Evolutionary conservation across 306 rosid genomes (phyloP), one percentile per base, ranked within the genome.

Genomic region (Vachellia pachyceras): DNA sequence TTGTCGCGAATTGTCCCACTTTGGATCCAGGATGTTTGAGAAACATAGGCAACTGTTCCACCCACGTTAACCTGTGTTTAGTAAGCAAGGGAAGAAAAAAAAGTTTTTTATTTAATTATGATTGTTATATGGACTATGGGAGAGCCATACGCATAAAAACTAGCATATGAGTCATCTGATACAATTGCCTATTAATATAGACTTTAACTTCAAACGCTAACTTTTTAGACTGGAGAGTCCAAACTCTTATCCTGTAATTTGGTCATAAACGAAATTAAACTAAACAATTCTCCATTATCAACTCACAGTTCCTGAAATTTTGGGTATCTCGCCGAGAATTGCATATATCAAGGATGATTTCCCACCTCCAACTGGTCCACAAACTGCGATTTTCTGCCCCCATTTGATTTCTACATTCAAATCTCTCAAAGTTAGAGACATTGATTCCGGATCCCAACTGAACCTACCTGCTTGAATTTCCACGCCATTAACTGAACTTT

Each of bases 281-380:
- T 10, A 25, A 46, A 36, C 73, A 6, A 46, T 65, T 20, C 33
- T 77, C 1, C 7, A 33, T 36, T 66, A 64, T 69, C 40, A 40
- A 89, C 98, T 86, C 79, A 94, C 98, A 67, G 70, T 87, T 85
- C 97, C 97, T 11, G 91, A 87, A 41, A 91, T 54, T 81, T 88
- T 92, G 0, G 94, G 93, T 69, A 91, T 89, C 79, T 92, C 94
- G 82, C 94, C 92, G 2, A 94, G 89, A 47, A 92, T 45, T 10
- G 98, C 92, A 76, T 82, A 61, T 73, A 94, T 64, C 42, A 94
- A 85, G n/a, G 98, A 92, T 46, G 98, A 94, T 79, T 94, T 94
- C 63, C 98, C 98, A 0, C 92, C 89, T 44, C 97, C 96, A 79
- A 94, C 94, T 50, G 94, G 89, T 22, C 97, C 97, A 79, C 93